Base-by-base conservation (phyloP, 257 asterid species). In the Solanum pimpinellifolium region DNA sequence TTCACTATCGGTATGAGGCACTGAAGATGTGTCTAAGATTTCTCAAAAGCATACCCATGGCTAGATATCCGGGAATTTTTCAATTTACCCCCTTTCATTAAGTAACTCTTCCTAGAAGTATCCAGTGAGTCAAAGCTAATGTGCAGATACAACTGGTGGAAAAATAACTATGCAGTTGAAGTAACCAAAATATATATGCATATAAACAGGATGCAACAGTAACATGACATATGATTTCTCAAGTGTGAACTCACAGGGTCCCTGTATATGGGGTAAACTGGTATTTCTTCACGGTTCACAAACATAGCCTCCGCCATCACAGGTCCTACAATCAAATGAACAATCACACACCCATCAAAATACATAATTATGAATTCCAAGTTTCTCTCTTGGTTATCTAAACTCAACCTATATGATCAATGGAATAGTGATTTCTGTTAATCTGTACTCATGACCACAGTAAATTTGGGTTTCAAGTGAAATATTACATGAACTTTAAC, bases 231-330 rank as follows among this genome's bases (percentile, higher is more conserved):
- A 46, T 39, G 66, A 47, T 46, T 12, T 47, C 66, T 80, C 83
- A 29, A 46, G 65, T 44, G 65, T 44, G 65, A 87, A 91, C 98
- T 94, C 87, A 97, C 99, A 74, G 99, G 99, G 88, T 97, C 99
- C 92, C 99, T 94, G 81, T 96, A 97, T 80, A 97, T 90, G 23
- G 99, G 99, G 92, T 94, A 91, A 10, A 97, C 95, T 0, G 99
- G 98, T 88, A 96, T 84, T 91, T 97, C 99, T 89, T 97, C 99
- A 10, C 99, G 97, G 87, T 97, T 97, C 86, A 96, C 95, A 86
- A 97, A 97, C 99, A 92, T 95, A 33, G 99, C 99, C 87, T 97
- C 99, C 31, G 99, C 99, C 87, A 97, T 98, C 87, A 96, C 98
- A 35, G 99, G 99, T 42, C 99, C 99, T 97, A 73, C 81, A 88